Evolutionary conservation across 495 filamentous ascomycete species (phyloP).

Genomic region (Aspergillus olivimuriae): DNA sequence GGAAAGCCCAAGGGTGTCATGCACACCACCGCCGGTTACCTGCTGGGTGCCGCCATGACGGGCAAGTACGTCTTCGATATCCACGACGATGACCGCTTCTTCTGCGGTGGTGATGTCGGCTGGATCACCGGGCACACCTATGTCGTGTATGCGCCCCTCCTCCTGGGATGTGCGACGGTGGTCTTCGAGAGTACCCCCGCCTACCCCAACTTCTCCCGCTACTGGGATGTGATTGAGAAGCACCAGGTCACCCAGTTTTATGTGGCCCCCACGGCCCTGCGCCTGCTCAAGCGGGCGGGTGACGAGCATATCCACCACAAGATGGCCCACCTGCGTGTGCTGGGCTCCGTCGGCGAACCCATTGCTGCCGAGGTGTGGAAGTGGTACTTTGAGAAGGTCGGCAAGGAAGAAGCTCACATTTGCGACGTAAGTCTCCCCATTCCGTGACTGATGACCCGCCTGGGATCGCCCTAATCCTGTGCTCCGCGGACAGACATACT

Average conservation of each 20-base stretch:
- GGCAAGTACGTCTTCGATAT: conserved; percentile 99
- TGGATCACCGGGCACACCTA: conserved; percentile 99
- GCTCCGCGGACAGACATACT: conserved; percentile 73
- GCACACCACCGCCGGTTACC: conserved; percentile 95
- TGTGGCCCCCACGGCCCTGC: conserved; percentile 90
- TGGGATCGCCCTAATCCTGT: background rate
- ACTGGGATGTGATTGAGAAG: conserved; percentile 97
- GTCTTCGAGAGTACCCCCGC: conserved; percentile 99
- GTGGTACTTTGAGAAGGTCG: conserved; percentile 97
- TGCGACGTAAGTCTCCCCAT: conserved; percentile 69
- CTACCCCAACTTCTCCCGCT: conserved; percentile 95
- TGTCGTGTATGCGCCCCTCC: conserved; percentile 91
- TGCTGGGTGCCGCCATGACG: conserved; percentile 84
- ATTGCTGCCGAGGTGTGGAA: conserved; percentile 99
- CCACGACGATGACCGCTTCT: conserved; percentile 86
- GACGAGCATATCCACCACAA: conserved; percentile 81
- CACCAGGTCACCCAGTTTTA: conserved; percentile 97
- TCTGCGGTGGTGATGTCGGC: conserved; percentile 96
- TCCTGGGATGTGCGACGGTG: conserved; percentile 88
- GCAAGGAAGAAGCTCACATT: conserved; percentile 88
- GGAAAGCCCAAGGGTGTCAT: conserved; percentile 98
- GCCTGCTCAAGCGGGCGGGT: conserved; percentile 89
- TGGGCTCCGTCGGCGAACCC: conserved; percentile 97
- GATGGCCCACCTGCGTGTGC: conserved; percentile 82
- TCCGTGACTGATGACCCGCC: background rate